These are phyloP conservation scores for Arthrobotrys sphaeroides DNA, from an alignment of 2,329 filamentous ascomycete genomes.

Conservation along the genomic window DNA sequence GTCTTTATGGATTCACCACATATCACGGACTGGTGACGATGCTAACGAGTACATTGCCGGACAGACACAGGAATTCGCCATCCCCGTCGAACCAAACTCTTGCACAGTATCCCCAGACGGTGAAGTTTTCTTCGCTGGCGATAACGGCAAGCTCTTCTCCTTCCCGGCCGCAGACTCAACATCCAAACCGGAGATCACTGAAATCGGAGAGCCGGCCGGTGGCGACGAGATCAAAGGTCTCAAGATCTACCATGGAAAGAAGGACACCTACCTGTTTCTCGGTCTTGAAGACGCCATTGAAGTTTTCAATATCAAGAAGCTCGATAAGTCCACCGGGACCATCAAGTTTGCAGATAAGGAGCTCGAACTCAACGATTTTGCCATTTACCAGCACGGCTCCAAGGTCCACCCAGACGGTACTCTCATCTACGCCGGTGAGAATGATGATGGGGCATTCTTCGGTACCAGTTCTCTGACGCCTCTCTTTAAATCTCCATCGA, in stretches of 20 bases:
- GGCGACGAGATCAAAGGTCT: slow-evolving; percentile 62
- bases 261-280: slow-evolving; percentile 62
- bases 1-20: neutral
- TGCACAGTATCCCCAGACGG: slow-evolving; percentile 62
- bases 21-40: neutral
- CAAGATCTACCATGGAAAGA: slow-evolving; percentile 61
- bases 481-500: slow-evolving; percentile 59
- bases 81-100: slow-evolving; percentile 63
- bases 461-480: slow-evolving; percentile 61
- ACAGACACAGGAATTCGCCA: slow-evolving; percentile 62
- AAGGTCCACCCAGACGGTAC: slow-evolving; percentile 61
- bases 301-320: slow-evolving; percentile 61
- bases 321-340: slow-evolving; percentile 60
- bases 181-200: slow-evolving; percentile 60
- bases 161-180: slow-evolving; percentile 63
- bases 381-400: slow-evolving; percentile 61
- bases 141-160: slow-evolving; percentile 59
- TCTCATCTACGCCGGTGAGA: slow-evolving; percentile 63
- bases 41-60: neutral
- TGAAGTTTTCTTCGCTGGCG: slow-evolving; percentile 62
- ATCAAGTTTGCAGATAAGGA: slow-evolving; percentile 62
- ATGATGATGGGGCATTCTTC: slow-evolving; percentile 62
- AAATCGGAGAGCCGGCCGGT: slow-evolving; percentile 60
- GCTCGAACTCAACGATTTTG: slow-evolving; percentile 63
- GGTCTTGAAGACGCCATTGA: slow-evolving; percentile 61